Base-by-base conservation (phyloP, 805 yeast species). In the Yamadazyma kitorensis region DNA sequence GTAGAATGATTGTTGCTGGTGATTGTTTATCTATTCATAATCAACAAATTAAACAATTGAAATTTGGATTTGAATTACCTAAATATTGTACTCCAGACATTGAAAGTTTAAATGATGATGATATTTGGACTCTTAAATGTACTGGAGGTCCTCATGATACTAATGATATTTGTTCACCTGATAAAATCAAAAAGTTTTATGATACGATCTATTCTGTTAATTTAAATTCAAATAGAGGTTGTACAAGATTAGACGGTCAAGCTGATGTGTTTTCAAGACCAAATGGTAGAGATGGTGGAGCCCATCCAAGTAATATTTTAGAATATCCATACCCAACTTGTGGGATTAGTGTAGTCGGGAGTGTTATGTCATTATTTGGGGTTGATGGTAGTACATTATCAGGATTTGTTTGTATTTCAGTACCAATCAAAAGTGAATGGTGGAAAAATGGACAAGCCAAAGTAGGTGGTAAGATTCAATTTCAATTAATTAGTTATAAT, bases 381-480 rank as follows among this genome's bases (percentile, higher is more conserved):
- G 86, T 96, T 53, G 98, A 91, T 63, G 98, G 98, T 43, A 96
- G 97, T 24, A 85, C 95, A 9, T 75, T 91, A 38, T 98, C 98
- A 52, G 98, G 98, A 1, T 93, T 91, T 54, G 97, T 91, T 21
- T 91, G 98, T 61, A 83, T 87, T 54, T 96, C 95, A 5, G 97
- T 91, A 38, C 95, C 91, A 43, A 84, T 86, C 9, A 91, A 86
- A 51, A 86, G 94, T 29, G 98, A 93, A 64, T 78, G 93, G 82
- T 91, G 98, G 97, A 93, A 91, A 66, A 82, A 88, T 52, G 98
- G 98, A 27, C 98, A 91, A 65, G 88, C 86, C 27, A 88, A 85
- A 59, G 96, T 98, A 4, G 97, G 97, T 52, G 96, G 91, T 52
- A 51, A 59, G 28, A 78, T 91, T 40, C 74, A 74, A 45, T 91